These are phyloP conservation scores for Barnettozyma sucrosica DNA, from an alignment of 805 yeast genomes.

Conservation along the genomic window DNA sequence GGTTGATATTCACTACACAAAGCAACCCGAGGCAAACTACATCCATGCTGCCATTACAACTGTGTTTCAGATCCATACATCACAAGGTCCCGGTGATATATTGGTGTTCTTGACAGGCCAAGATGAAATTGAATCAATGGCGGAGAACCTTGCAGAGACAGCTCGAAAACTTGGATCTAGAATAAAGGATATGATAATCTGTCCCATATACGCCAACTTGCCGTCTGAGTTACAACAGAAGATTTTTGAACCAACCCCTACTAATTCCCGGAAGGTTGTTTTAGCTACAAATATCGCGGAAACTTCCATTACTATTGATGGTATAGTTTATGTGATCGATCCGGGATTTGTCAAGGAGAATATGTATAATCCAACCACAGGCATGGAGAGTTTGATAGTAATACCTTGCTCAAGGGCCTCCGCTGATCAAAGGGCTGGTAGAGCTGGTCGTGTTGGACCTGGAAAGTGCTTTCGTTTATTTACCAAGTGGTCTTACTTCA, in stretches of 20 bases:
- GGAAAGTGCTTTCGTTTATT: constrained; percentile 90
- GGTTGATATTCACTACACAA: constrained; percentile 77
- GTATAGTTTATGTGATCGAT: constrained; percentile 91
- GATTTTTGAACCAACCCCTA: constrained; percentile 86
- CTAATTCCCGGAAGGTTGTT: constrained; percentile 74
- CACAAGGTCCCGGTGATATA: constrained; percentile 75
- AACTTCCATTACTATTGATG: constrained; percentile 92
- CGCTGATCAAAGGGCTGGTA: constrained; percentile 94
- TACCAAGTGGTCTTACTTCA: constrained; percentile 74
- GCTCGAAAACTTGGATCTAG: constrained; percentile 50
- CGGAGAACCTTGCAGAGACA: constrained; percentile 65
- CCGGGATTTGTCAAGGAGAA: constrained; percentile 94
- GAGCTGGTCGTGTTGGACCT: constrained; percentile 97
- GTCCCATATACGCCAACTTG: constrained; percentile 88
- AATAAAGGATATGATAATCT: constrained; percentile 53
- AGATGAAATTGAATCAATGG: constrained; percentile 86
- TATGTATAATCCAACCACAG: constrained; percentile 77
- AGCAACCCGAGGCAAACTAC: constrained; percentile 87
- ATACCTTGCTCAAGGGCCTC: constrained; percentile 91
- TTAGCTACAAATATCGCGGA: constrained; percentile 97
- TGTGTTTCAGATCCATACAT: constrained; percentile 76
- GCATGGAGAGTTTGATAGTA: constrained; percentile 83
- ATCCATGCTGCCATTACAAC: constrained; percentile 85
- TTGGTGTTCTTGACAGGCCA: constrained; percentile 92
- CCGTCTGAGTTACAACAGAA: constrained; percentile 78